Percentiles rank a stretch among this genome's conserved stretches.
phyloP scores from a whole-genome alignment of 75 land plant species.

The Larix kaempferi region DNA sequence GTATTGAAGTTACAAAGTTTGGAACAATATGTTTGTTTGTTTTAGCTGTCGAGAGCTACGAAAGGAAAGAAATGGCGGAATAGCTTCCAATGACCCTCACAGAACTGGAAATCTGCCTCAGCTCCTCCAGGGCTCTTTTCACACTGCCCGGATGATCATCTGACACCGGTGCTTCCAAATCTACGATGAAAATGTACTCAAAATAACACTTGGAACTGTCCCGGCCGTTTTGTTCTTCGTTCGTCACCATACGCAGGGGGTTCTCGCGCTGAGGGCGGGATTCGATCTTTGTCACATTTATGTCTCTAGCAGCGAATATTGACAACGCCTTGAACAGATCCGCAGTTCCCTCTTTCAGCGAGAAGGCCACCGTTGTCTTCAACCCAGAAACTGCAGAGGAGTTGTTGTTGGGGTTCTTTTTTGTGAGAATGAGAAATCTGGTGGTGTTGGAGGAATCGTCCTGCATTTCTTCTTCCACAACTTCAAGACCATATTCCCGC shows the following conservation, averaged over 20 bases:
- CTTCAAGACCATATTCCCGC: slow-evolving; percentile 23
- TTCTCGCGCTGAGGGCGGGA: slow-evolving; percentile 15
- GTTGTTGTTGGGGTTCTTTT: too few relatives aligned
- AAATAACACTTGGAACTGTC: slow-evolving; percentile 9
- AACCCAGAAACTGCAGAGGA: neutral
- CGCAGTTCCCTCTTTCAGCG: slow-evolving; percentile 21
- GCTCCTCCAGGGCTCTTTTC: slow-evolving; percentile 5
- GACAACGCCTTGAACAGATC: slow-evolving; percentile 32
- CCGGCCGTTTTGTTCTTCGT: neutral
- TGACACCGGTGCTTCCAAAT: slow-evolving; percentile 20
- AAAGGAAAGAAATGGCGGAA: neutral
- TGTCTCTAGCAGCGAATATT: slow-evolving; percentile 10
- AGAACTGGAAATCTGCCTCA: neutral
- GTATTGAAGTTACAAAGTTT: too few relatives aligned
- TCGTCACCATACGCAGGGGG: slow-evolving; percentile 19
- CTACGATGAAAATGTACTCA: slow-evolving; percentile 33
- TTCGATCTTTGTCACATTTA: slow-evolving; percentile 16
- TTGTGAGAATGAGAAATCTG: slow-evolving; percentile 22
- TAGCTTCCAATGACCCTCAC: slow-evolving; percentile 1
- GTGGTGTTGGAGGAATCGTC: slow-evolving; percentile 24
- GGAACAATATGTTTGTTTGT: too few relatives aligned
- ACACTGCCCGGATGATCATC: slow-evolving; percentile 6
- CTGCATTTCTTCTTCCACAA: slow-evolving; percentile 24
- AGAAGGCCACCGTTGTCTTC: slow-evolving; percentile 36
- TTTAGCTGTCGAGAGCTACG: neutral